A percentile compares a stretch with the other conserved stretches of the same genome.
Conservation (phyloP, 768 basidiomycete genomes). For the Tulasnella sp. region DNA sequence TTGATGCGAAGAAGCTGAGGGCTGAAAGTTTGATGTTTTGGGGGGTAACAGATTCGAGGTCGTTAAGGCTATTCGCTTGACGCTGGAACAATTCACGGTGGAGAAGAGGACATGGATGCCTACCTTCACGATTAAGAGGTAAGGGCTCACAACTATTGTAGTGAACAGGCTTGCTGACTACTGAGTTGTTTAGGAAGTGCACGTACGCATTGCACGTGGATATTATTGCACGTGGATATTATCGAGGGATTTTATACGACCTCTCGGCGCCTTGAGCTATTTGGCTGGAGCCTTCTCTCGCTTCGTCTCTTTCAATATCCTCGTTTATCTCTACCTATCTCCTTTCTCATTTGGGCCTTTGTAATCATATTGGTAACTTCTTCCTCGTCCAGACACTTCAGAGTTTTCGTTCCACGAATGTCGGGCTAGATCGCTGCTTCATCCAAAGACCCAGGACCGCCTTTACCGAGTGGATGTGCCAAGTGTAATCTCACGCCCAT, state of each 20-base stretch:
- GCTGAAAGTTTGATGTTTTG: too few species aligned
- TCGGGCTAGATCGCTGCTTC: too few species aligned
- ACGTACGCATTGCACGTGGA: too few species aligned
- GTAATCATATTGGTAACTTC: not conserved
- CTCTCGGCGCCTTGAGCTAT: too few species aligned
- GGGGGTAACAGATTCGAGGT: conserved; percentile 55
- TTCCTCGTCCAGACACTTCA: too few species aligned
- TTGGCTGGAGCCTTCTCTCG: too few species aligned
- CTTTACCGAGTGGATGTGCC: too few species aligned
- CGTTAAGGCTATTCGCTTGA: conserved; percentile 33
- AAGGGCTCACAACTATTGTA: not conserved
- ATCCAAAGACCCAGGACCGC: too few species aligned
- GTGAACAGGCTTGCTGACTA: not conserved
- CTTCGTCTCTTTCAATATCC: too few species aligned
- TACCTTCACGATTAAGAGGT: conserved; percentile 65
- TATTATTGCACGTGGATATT: not conserved
- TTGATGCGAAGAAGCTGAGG: not conserved
- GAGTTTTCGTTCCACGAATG: too few species aligned
- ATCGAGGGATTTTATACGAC: conserved; percentile 3
- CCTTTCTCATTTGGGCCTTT: not conserved
- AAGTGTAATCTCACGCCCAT: too few species aligned
- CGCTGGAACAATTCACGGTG: conserved; percentile 61
- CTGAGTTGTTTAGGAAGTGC: not conserved
- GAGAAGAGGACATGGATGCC: conserved; percentile 84
- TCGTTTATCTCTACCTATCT: not conserved